Base-by-base conservation (phyloP, 2,329 filamentous ascomycete genomes). In the Fusarium goolgardi region DNA sequence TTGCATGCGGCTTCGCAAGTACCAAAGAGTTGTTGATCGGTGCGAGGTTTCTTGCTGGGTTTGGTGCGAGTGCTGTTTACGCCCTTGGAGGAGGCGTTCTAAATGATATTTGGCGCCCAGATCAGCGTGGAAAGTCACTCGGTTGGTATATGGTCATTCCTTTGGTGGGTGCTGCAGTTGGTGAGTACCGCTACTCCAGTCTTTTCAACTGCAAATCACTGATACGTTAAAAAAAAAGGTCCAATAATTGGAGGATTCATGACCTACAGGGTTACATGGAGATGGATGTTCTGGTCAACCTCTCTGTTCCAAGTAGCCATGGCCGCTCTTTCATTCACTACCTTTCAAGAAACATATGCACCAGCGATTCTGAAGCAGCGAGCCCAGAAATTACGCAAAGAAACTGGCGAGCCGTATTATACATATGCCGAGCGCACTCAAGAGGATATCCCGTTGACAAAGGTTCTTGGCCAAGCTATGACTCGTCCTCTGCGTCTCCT, bases 401-500 rank as follows among this genome's bases (percentile, higher is more conserved):
- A 76, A 23, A 79, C 78, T 0, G 75, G 77, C 0, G 68, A 59
- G 1, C 63, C 59, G 0, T 81, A 79, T 18, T 69, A 77, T 16
- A 79, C 81, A 1, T 37, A 78, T 6, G 77, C 73, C 55, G 82
- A 85, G 53, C 75, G 72, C 3, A 74, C 77, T 0, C 73, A 82
- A 35, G 37, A 62, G 12, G 74, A 75, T 2, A 20, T 16, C 73
- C 71, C 5, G 66, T 79, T 9, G 60, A 41, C 4, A 2, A 79
- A 18, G 1, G 31, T 75, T 6, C 46, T 81, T 3, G 52, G 43
- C 1, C 69, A 67, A 8, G 81, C 84, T 4, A 69, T 89, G 40
- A 77, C 83, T 10, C 81, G 88, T 0, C 88, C 88, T 0, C 81
- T 89, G 55, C 81, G 82, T 3, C 79, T 91, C 6, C 78, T 91